Percentiles rank a stretch among this genome's conserved stretches.
phyloP scores from a whole-genome alignment of 2,329 filamentous ascomycete species.

The Talaromyces sp. region DNA sequence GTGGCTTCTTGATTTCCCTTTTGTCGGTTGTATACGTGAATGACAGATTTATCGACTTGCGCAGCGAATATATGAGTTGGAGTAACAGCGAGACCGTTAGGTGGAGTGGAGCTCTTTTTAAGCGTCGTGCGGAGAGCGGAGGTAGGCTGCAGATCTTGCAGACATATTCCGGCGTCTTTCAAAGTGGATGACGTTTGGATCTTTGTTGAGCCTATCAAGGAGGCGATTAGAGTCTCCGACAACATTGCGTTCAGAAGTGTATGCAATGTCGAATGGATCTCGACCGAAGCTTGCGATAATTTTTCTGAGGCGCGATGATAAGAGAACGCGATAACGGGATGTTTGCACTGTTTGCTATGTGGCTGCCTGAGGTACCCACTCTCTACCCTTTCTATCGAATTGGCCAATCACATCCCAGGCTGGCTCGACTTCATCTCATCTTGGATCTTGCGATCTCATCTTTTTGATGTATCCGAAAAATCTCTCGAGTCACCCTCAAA shows the following conservation, averaged over 20 bases:
- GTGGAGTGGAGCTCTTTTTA: conserved; percentile 85
- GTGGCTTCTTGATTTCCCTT: conserved; percentile 84
- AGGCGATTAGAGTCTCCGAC: conserved; percentile 47
- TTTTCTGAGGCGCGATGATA: conserved; percentile 8
- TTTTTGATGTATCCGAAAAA: conserved; percentile 11
- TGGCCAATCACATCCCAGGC: not conserved
- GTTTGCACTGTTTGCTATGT: conserved; percentile 26
- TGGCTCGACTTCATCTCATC: not conserved
- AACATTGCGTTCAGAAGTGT: conserved; percentile 38
- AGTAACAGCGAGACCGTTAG: conserved; percentile 75
- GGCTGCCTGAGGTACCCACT: not conserved
- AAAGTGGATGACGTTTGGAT: conserved; percentile 47
- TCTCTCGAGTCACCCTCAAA: not conserved
- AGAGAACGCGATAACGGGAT: conserved; percentile 21
- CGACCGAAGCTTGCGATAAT: conserved; percentile 16
- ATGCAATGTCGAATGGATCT: not conserved
- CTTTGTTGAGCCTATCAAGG: conserved; percentile 42
- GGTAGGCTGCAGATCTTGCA: conserved; percentile 75
- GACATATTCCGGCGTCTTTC: conserved; percentile 82
- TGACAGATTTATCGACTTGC: conserved; percentile 83
- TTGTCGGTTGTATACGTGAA: conserved; percentile 84
- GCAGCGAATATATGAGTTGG: conserved; percentile 83
- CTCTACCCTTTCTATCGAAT: not conserved
- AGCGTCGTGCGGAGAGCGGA: conserved; percentile 71
- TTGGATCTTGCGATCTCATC: not conserved